phyloP scores from a whole-genome alignment of 1,284 basidiomycete genomes.

The Cutaneotrichosporon sp. region DNA sequence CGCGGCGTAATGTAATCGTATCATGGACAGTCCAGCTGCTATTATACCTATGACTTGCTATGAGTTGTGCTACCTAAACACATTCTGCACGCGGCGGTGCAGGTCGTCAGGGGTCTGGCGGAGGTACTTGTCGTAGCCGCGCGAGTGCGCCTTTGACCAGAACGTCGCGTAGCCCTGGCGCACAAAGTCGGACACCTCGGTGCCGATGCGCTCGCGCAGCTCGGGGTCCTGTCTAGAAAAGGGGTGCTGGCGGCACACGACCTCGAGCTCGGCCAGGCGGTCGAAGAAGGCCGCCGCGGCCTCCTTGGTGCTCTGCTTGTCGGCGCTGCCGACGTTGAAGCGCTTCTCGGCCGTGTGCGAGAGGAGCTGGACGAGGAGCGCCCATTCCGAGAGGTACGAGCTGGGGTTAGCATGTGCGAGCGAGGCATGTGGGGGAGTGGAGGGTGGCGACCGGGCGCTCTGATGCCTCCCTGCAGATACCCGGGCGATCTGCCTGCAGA shows the following conservation, averaged over 20 bases:
- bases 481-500: too few relatives aligned
- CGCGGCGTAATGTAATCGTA: slow-evolving; percentile 33
- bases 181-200: slow-evolving; percentile 46
- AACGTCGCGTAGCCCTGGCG: slow-evolving; percentile 35
- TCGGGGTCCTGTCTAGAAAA: slow-evolving; percentile 47
- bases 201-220: slow-evolving; percentile 45
- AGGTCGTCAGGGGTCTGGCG: slow-evolving; percentile 43
- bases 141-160: slow-evolving; percentile 35
- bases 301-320: slow-evolving; percentile 51
- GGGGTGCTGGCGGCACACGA: slow-evolving; percentile 35
- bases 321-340: slow-evolving; percentile 38
- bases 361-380: slow-evolving; percentile 36
- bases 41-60: slow-evolving; percentile 6
- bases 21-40: slow-evolving; percentile 4
- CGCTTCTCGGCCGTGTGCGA: slow-evolving; percentile 31
- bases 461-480: too few relatives aligned
- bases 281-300: slow-evolving; percentile 49
- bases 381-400: slow-evolving; percentile 47
- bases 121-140: slow-evolving; percentile 48
- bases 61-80: slow-evolving; percentile 43
- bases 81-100: slow-evolving; percentile 32
- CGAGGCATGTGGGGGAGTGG: background rate
- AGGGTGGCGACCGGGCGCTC: background rate
- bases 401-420: slow-evolving; percentile 21
- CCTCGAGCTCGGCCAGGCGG: slow-evolving; percentile 45